Evolutionary conservation across 495 filamentous ascomycete genomes (phyloP), one percentile per base, ranked within the genome.

Genomic region (Trichoderma asperelloides): DNA sequence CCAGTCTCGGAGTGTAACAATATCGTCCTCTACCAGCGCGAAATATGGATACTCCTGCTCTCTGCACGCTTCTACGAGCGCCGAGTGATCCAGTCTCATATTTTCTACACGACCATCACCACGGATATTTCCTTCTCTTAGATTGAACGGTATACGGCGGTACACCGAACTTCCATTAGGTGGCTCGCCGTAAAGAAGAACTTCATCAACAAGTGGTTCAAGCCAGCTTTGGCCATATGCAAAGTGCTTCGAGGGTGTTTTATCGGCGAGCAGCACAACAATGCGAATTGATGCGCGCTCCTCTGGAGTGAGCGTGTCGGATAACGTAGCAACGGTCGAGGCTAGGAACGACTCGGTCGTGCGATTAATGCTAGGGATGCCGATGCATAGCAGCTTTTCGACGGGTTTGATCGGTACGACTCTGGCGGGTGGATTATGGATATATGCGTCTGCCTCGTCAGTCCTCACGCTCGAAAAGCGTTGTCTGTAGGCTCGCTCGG

Each of bases 11-110:
- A 80, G 71, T 49, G 81, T 82, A 15, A 87, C 76, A 5, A 81
- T 78, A 64, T 86, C 85, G 68, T 86, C 85, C 70, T 87, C 84
- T 4, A 86, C 71, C 67, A 87, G 81, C 39, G 80, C 70, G 39
- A 85, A 79, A 71, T 82, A 84, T 0, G 76, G 77, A 13, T 80
- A 76, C n/a, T 77, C 74, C 8, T 73, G 79, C 16, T 76, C 71
- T 63, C 75, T 71, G 72, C 84, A 87, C 15, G 76, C 77, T 64
- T 82, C 74, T 49, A 87, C 73, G 6, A 81, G 68, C 30, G 84
- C 80, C 0, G 71, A 76, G 67, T 86, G 86, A 67, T 87, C 85
- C 63, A 81, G 65, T 11, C 49, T 30, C 65, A 66, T 62, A 9
- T 57, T 60, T 25, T 66, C 65, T 4, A 70, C 51, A 70, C 73